A percentile compares a stretch with the other conserved stretches of the same genome.
Evolutionary conservation across 129 eudicot species (phyloP).

Genomic region (Logfia minima): DNA sequence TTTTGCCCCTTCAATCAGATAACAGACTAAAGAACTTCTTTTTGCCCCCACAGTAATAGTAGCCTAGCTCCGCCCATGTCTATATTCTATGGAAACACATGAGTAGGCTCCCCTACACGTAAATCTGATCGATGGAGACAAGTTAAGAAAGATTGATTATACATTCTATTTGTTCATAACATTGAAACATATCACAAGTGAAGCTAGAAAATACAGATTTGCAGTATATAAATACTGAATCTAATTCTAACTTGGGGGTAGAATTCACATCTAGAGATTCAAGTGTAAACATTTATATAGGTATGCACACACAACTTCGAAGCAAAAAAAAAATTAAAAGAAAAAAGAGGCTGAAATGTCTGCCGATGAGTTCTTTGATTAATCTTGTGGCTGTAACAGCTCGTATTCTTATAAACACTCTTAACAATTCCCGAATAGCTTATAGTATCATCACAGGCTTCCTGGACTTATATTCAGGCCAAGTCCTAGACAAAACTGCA

Average conservation of each 20-base stretch:
- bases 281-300: slow-evolving; percentile 11
- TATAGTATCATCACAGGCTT: slow-evolving; percentile 14
- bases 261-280: slow-evolving; percentile 11
- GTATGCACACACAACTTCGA: slow-evolving; percentile 25
- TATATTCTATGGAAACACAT: too few species aligned
- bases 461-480: slow-evolving; percentile 14
- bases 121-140: not conserved
- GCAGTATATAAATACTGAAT: slow-evolving; percentile 16
- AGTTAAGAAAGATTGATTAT: not conserved
- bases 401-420: slow-evolving; percentile 13
- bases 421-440: slow-evolving; percentile 6
- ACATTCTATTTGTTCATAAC: slow-evolving; percentile 11
- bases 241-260: slow-evolving; percentile 4
- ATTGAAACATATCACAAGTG: slow-evolving; percentile 13
- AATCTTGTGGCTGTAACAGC: not conserved
- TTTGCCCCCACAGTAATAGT: too few species aligned
- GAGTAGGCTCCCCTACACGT: too few species aligned
- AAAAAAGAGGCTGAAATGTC: not conserved
- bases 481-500: not conserved
- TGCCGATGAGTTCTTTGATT: not conserved
- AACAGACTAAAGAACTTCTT: too few species aligned
- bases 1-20: too few species aligned
- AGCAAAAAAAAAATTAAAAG: slow-evolving; percentile 1
- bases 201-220: not conserved
- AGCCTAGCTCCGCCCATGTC: too few species aligned